A percentile compares a stretch with the other conserved stretches of the same genome.
Evolutionary conservation across 805 yeast genomes (phyloP).

Genomic region (Candida ovalis): DNA sequence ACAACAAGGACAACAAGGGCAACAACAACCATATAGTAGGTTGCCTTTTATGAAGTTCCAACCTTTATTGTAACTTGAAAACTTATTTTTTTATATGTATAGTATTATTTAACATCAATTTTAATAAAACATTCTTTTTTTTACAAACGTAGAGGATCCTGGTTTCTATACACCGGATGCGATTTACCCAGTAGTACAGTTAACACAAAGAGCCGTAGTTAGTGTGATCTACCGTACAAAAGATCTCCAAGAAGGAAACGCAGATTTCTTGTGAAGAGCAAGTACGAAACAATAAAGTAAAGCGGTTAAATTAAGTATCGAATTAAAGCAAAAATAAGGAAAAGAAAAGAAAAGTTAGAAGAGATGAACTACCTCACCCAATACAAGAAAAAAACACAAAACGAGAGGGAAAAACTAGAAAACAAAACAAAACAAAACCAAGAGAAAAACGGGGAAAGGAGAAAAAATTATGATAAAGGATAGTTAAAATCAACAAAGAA

Average conservation of each 20-base stretch:
- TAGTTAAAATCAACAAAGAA: no score
- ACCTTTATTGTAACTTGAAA: conserved; percentile 21
- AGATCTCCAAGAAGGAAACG: no score
- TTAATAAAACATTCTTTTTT: neutral
- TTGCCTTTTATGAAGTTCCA: conserved; percentile 28
- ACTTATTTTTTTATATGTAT: neutral
- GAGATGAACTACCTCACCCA: neutral
- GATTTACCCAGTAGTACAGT: no score
- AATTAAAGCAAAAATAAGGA: neutral
- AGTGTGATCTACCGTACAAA: no score
- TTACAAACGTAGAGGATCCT: no score
- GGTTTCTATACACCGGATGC: no score
- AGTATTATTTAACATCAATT: no score
- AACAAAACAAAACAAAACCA: neutral
- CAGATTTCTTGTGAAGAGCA: no score
- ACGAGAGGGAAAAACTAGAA: neutral
- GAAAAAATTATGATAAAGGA: no score
- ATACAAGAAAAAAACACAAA: neutral
- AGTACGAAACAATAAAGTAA: neutral
- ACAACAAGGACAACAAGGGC: conserved; percentile 2
- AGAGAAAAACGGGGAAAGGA: no score
- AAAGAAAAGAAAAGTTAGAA: neutral
- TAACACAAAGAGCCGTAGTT: no score
- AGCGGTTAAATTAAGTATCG: neutral
- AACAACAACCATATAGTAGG: conserved; percentile 7